Evolutionary conservation across 768 basidiomycete genomes (phyloP).

Genomic region (Lepiota brunneoincarnata): DNA sequence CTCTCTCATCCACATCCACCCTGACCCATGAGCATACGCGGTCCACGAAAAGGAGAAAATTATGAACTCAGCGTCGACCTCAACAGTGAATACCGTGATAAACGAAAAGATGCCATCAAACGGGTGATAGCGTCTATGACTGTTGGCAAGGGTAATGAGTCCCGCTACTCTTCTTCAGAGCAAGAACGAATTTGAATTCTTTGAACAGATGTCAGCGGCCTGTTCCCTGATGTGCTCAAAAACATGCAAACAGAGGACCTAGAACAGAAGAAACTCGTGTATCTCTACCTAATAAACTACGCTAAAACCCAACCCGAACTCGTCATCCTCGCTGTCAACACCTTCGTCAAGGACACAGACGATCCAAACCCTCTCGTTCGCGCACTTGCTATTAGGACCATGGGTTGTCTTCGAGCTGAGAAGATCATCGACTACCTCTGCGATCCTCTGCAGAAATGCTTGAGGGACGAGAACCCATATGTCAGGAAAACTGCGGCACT

Average conservation of each 20-base stretch:
- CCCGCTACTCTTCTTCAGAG: not conserved
- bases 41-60: slow-evolving; percentile 85
- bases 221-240: slow-evolving; percentile 98
- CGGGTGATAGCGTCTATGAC: slow-evolving; percentile 98
- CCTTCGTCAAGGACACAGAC: slow-evolving; percentile 96
- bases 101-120: slow-evolving; percentile 98
- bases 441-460: slow-evolving; percentile 87
- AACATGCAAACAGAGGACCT: slow-evolving; percentile 99
- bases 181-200: not conserved
- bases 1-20: not conserved
- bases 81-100: slow-evolving; percentile 94
- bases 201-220: slow-evolving; percentile 77
- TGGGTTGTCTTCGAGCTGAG: slow-evolving; percentile 95
- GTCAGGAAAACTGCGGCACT: slow-evolving; percentile 97
- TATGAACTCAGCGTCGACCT: slow-evolving; percentile 96
- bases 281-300: slow-evolving; percentile 98
- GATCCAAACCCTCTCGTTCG: slow-evolving; percentile 96
- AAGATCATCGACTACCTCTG: slow-evolving; percentile 99
- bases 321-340: slow-evolving; percentile 98
- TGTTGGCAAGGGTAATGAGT: slow-evolving; percentile 84
- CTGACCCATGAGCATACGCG: slow-evolving; percentile 48
- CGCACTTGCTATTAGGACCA: slow-evolving; percentile 94
- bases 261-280: slow-evolving; percentile 99
- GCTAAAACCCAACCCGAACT: slow-evolving; percentile 99
- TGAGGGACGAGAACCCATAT: slow-evolving; percentile 96